Evolutionary conservation across 352 stramenopile genomes (phyloP).

Genomic region (Phytophthora hibernalis): DNA sequence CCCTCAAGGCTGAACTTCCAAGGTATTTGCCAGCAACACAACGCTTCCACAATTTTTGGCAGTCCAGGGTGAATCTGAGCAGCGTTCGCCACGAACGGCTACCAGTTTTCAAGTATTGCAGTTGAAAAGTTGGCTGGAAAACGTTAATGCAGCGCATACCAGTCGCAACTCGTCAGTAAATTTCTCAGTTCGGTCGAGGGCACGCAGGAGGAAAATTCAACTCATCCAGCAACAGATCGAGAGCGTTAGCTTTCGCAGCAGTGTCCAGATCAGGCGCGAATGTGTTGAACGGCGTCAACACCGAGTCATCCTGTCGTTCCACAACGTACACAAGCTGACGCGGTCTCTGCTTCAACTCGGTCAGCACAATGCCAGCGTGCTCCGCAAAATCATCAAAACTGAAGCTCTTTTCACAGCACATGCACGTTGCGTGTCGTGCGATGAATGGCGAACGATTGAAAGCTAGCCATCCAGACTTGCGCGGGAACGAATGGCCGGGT

Average conservation of each 20-base stretch:
- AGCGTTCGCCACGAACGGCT: too few species aligned
- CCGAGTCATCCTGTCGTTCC: constrained; percentile 28
- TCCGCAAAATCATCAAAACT: constrained; percentile 28
- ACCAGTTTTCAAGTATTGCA: too few species aligned
- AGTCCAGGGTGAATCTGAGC: too few species aligned
- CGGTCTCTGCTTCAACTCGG: constrained; percentile 15
- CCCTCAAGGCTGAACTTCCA: too few species aligned
- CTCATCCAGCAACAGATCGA: constrained; percentile 14
- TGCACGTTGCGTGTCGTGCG: constrained; percentile 18
- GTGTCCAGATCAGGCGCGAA: constrained; percentile 25
- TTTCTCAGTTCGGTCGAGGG: not conserved
- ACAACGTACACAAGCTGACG: constrained; percentile 36
- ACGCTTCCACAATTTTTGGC: too few species aligned
- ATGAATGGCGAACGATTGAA: constrained; percentile 17
- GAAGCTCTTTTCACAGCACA: constrained; percentile 29
- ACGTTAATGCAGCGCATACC: not conserved
- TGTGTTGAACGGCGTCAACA: constrained; percentile 26
- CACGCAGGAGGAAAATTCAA: not conserved
- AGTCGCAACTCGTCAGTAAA: not conserved
- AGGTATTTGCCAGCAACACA: too few species aligned
- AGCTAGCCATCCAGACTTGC: constrained; percentile 37
- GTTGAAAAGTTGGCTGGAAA: too few species aligned
- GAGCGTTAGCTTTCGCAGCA: not conserved
- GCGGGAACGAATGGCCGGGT: constrained; percentile 35
- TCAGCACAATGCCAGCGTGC: constrained; percentile 36